A percentile compares a stretch with the other conserved stretches of the same genome.
phyloP scores from a whole-genome alignment of 805 yeast species.

The Teunomyces pallodes region DNA sequence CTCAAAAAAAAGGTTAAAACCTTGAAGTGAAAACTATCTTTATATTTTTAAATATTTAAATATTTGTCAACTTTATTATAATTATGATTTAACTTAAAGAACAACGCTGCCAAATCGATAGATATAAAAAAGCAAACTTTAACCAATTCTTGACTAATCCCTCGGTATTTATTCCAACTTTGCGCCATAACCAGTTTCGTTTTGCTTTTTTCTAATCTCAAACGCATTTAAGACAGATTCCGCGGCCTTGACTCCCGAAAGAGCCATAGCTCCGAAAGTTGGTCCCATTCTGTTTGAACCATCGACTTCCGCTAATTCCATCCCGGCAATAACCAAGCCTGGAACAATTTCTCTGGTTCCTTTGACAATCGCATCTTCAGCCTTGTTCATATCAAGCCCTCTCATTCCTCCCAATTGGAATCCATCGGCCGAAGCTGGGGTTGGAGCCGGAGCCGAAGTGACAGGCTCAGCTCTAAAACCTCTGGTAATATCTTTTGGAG shows the following conservation, averaged over 20 bases:
- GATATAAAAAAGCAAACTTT: not conserved
- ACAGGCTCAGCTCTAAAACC: constrained; percentile 26
- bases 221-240: constrained; percentile 44
- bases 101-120: not conserved
- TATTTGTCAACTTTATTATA: not conserved
- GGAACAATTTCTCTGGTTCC: constrained; percentile 64
- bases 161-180: not conserved
- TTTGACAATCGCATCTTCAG: constrained; percentile 74
- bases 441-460: not conserved
- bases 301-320: constrained; percentile 77
- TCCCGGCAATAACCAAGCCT: constrained; percentile 68
- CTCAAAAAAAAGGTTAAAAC: not conserved
- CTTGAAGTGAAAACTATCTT: not conserved
- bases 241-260: constrained; percentile 78
- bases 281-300: constrained; percentile 85
- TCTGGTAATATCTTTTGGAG: constrained; percentile 40
- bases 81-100: not conserved
- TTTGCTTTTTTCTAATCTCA: constrained; percentile 37
- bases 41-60: not conserved
- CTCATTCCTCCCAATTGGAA: constrained; percentile 63
- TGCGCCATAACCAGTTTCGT: constrained; percentile 16
- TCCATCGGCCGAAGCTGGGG: constrained; percentile 14
- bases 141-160: not conserved
- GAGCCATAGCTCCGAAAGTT: constrained; percentile 78
- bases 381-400: constrained; percentile 74